A percentile compares a stretch with the other conserved stretches of the same genome.
These are phyloP conservation scores for Iris pallida DNA, from an alignment of 116 monocot species.

Conservation along the genomic window DNA sequence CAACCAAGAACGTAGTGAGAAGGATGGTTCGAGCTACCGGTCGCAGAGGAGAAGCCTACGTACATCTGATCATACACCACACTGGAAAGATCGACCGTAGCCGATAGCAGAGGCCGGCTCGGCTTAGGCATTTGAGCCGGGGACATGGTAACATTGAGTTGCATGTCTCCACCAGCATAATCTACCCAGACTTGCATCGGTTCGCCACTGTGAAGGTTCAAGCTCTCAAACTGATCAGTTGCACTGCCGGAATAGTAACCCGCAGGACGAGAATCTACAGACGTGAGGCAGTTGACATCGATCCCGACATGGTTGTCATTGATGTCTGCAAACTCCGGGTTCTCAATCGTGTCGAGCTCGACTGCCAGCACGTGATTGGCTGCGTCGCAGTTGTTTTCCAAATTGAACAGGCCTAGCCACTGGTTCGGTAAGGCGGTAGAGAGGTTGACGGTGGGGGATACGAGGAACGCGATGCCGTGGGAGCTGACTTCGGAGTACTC, in stretches of 20 bases:
- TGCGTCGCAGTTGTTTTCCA: constrained; percentile 18
- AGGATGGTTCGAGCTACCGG: constrained; percentile 18
- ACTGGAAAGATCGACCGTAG: constrained; percentile 19
- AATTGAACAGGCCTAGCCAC: constrained; percentile 31
- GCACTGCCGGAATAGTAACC: constrained; percentile 10
- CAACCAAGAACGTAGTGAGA: constrained; percentile 31
- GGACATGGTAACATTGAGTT: constrained; percentile 20
- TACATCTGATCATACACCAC: constrained; percentile 22
- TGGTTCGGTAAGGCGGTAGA: constrained; percentile 24
- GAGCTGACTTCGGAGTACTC: too few species aligned
- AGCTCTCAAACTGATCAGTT: neutral
- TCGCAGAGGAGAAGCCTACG: constrained; percentile 41
- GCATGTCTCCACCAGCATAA: constrained; percentile 21
- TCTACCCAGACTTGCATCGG: constrained; percentile 35
- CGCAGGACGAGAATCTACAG: constrained; percentile 20
- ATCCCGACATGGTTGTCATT: constrained; percentile 55
- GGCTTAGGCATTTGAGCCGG: constrained; percentile 25
- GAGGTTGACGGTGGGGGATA: constrained; percentile 31
- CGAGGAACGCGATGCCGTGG: too few species aligned
- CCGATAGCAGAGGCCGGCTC: constrained; percentile 17
- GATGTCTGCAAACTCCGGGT: constrained; percentile 30
- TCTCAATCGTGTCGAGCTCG: constrained; percentile 31
- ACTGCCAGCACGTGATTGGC: constrained; percentile 27
- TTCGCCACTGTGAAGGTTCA: constrained; percentile 27
- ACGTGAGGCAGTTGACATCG: constrained; percentile 32